Base-by-base conservation (phyloP, 169 alveolate species). In the Cryptosporidium sp. region DNA sequence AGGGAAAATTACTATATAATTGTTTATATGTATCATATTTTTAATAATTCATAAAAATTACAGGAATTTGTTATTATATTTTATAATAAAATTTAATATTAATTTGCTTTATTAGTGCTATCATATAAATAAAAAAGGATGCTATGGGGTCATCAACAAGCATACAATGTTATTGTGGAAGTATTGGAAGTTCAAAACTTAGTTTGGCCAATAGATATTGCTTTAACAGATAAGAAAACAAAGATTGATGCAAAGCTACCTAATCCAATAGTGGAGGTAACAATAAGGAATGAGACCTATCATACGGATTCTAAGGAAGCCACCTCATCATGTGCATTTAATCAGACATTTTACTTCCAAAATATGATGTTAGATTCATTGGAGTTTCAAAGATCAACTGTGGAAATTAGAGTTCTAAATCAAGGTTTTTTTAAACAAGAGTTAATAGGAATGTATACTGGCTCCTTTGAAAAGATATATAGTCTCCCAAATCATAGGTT, bases 101-200 rank as follows among this genome's bases (percentile, higher is more conserved):
- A 21, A 33, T 21, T 67, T 14, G 45, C 18, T 67, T 67, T 31
- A 3, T 31, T 26, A 33, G 16, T 16, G 2, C 18, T 42, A 0
- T 1, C 16, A 42, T 42, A 42, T 42, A 14, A 67, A 67, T 39
- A 67, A 48, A 1, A 3, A 65, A 80, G 60, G 23, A 80, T 80
- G 69, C 62, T 80, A 44, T 80, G 89, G 89, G 75, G 75, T 94
- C 93, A 86, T 95, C 75, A 39, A n/a, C 92, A 68, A 29, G 37
- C 58, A 45, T 85, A 85, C 33, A 69, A 61, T 75, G 87, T 85
- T 42, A 85, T 71, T 39, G 92, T 85, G 70, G 92, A 85, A 51
- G 53, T 85, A 18, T 14, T 69, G n/a, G 92, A 85, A 29, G 86
- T 85, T 23, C 92, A 85, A 31, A 75, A 85, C 39, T 37, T 85